These are phyloP conservation scores for Actinidia chinensis DNA, from an alignment of 179 eudicot species.

Conservation along the genomic window DNA sequence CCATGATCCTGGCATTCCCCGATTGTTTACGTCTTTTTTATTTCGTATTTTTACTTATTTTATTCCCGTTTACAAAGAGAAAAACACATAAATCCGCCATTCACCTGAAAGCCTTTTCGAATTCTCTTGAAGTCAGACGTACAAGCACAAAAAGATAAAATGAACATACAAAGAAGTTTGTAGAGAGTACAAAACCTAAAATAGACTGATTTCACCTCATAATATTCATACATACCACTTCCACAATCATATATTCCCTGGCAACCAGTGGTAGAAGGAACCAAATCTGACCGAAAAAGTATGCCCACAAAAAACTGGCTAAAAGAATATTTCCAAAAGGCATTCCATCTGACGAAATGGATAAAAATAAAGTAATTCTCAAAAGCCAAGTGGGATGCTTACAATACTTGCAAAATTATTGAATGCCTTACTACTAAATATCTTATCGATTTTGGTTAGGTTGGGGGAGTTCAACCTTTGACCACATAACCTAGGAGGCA, in stretches of 20 bases:
- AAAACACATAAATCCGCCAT: no score
- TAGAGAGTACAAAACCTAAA: neutral
- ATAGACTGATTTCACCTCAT: neutral
- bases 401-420: neutral
- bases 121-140: neutral
- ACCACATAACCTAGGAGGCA: neutral
- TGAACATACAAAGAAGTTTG: neutral
- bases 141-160: neutral
- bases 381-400: neutral
- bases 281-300: neutral
- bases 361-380: neutral
- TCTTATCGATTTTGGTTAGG: neutral
- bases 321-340: neutral
- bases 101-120: no score
- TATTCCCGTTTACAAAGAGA: no score
- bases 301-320: neutral
- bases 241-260: no score
- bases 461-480: neutral
- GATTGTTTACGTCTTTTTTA: no score
- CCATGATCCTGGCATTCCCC: no score
- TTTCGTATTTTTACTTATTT: no score
- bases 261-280: neutral
- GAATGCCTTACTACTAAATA: neutral
- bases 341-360: neutral
- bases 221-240: neutral